These are phyloP conservation scores for Claviceps lovelessii DNA, from an alignment of 2,329 filamentous ascomycete genomes.

Conservation along the genomic window DNA sequence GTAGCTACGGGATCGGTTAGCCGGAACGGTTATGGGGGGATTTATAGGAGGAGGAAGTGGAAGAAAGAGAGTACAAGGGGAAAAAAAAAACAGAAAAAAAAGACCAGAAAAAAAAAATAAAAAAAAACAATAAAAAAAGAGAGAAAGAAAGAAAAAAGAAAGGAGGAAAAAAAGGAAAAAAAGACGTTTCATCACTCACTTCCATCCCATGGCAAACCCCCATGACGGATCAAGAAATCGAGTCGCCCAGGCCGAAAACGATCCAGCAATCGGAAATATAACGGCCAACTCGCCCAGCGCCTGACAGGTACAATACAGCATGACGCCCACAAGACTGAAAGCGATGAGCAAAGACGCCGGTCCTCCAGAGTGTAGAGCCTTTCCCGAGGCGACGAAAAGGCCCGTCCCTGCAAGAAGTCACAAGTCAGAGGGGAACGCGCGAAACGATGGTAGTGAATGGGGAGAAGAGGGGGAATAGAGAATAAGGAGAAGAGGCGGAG, in stretches of 20 bases:
- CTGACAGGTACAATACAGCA: slow-evolving; percentile 87
- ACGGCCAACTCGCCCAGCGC: slow-evolving; percentile 86
- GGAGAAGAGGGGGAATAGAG: background rate
- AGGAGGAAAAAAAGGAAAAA: background rate
- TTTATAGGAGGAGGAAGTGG: background rate
- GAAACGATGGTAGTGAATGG: no score
- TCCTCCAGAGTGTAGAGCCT: slow-evolving; percentile 55
- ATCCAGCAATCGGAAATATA: slow-evolving; percentile 77
- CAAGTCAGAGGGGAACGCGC: no score
- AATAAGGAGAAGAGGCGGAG: no score
- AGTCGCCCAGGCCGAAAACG: slow-evolving; percentile 83
- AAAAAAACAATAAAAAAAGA: no score
- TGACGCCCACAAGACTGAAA: slow-evolving; percentile 65
- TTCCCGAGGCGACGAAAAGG: slow-evolving; percentile 72
- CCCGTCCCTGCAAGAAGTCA: slow-evolving; percentile 40
- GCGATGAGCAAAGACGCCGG: slow-evolving; percentile 65
- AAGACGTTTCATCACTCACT: slow-evolving; percentile 34
- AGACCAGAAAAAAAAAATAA: background rate
- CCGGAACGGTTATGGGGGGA: background rate
- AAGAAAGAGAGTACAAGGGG: background rate
- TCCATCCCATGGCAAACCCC: slow-evolving; percentile 95
- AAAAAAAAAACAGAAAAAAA: no score
- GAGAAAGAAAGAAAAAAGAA: no score
- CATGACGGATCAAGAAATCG: slow-evolving; percentile 86
- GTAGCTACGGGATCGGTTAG: slow-evolving; percentile 38